Percentiles rank a stretch among this genome's conserved stretches.
Conservation (phyloP, 2,329 filamentous ascomycete genomes). For the Metarhizium humberi region DNA sequence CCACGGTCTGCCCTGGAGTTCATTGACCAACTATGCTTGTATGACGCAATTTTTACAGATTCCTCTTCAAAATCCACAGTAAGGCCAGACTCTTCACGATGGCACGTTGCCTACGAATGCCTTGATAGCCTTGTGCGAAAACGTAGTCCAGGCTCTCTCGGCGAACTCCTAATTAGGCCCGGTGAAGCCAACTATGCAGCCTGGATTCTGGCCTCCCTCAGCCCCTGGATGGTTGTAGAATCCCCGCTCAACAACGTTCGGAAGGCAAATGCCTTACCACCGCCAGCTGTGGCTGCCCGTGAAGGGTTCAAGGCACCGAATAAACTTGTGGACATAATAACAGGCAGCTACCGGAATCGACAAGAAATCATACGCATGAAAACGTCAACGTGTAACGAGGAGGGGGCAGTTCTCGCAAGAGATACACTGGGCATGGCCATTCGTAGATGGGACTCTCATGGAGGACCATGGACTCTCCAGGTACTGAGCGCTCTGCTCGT, state of each 20-base stretch:
- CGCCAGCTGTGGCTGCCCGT: conserved; percentile 43
- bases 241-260: conserved; percentile 31
- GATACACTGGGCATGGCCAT: conserved; percentile 68
- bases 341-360: conserved; percentile 53
- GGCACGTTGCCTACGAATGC: conserved; percentile 54
- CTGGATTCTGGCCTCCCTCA: conserved; percentile 68
- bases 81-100: conserved; percentile 48
- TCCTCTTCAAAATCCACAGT: conserved; percentile 44
- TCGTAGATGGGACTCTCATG: conserved; percentile 55
- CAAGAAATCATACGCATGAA: conserved; percentile 56
- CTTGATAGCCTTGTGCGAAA: conserved; percentile 42
- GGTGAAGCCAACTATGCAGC: conserved; percentile 59
- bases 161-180: conserved; percentile 48
- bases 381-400: conserved; percentile 36
- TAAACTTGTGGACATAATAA: conserved; percentile 60
- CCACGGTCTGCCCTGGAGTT: conserved; percentile 53
- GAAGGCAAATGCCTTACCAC: conserved; percentile 44
- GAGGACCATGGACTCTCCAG: conserved; percentile 60
- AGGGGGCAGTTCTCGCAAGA: conserved; percentile 38
- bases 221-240: conserved; percentile 57
- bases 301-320: conserved; percentile 77
- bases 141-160: conserved; percentile 36
- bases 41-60: conserved; percentile 65
- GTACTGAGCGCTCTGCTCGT: conserved; percentile 58
- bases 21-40: conserved; percentile 58